These are phyloP conservation scores for Conticribra weissflogii DNA, from an alignment of 108 stramenopile species.

Conservation along the genomic window DNA sequence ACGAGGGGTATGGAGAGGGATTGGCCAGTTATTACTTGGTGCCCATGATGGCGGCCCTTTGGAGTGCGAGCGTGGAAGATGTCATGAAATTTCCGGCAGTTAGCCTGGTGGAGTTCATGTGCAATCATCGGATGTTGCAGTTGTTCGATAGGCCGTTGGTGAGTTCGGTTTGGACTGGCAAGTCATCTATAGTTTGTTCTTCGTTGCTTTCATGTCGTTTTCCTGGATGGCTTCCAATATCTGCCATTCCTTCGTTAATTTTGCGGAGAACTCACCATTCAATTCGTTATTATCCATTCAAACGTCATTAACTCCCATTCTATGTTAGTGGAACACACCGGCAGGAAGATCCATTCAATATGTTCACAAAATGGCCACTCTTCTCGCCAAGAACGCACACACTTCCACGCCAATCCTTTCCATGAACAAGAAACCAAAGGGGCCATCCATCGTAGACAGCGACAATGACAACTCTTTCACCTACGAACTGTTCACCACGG, in stretches of 20 bases:
- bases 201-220: conserved; percentile 15
- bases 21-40: conserved; percentile 88
- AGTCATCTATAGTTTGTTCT: conserved; percentile 3
- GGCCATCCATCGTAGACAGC: no score
- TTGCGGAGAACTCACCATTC: no score
- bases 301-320: neutral
- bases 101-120: conserved; percentile 88
- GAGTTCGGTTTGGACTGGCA: conserved; percentile 12
- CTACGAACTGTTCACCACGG: conserved; percentile 54
- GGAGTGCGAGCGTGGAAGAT: conserved; percentile 85
- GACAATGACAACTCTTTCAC: conserved; percentile 11
- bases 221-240: no score
- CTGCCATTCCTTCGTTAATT: no score
- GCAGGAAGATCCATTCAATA: conserved; percentile 76
- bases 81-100: conserved; percentile 84
- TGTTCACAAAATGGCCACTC: conserved; percentile 65
- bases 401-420: conserved; percentile 55
- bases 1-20: conserved; percentile 71
- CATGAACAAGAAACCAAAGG: conserved; percentile 62
- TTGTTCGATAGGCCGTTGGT: conserved; percentile 71
- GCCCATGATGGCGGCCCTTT: conserved; percentile 96
- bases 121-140: conserved; percentile 96
- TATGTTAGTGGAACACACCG: conserved; percentile 84
- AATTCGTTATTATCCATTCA: no score
- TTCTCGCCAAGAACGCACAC: conserved; percentile 68